Conservation (phyloP, 164 flowering plant species). For the Magnolia officinalis region DNA sequence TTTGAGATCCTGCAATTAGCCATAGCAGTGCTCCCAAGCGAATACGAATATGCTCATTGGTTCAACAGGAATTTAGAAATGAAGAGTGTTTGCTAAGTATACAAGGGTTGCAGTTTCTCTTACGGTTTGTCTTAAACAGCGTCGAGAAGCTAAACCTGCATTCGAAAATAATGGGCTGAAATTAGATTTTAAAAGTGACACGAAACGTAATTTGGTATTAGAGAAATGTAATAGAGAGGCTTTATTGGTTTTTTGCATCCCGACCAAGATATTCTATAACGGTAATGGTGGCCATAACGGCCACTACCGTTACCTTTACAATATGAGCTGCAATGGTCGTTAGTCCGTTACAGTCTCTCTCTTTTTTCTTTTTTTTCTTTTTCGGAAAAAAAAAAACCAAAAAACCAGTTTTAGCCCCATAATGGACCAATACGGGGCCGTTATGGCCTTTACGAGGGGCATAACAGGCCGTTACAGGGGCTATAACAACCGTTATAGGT, state of each 20-base stretch:
- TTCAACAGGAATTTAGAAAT: neutral
- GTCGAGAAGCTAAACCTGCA: conserved; percentile 94
- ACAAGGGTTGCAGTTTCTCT: conserved; percentile 21
- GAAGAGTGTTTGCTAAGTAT: neutral
- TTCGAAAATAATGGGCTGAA: conserved; percentile 1
- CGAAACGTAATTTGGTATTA: neutral
- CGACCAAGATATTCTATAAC: neutral
- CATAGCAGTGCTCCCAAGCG: neutral
- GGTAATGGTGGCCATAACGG: too few relatives aligned
- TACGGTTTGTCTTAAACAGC: conserved; percentile 64
- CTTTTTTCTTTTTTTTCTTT: too few relatives aligned
- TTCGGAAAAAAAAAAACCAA: too few relatives aligned
- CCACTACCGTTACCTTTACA: too few relatives aligned
- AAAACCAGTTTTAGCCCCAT: too few relatives aligned
- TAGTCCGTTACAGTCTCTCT: too few relatives aligned
- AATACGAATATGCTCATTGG: neutral
- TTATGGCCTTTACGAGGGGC: too few relatives aligned
- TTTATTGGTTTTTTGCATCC: neutral
- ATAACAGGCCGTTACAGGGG: too few relatives aligned
- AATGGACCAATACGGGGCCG: too few relatives aligned
- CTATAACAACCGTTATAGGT: too few relatives aligned
- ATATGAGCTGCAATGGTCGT: too few relatives aligned
- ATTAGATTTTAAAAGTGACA: neutral
- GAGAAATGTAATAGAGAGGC: neutral
- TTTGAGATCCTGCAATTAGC: neutral